A percentile compares a stretch with the other conserved stretches of the same genome.
Conservation (phyloP, 805 yeast genomes). For the Nakazawaea ernobii region DNA sequence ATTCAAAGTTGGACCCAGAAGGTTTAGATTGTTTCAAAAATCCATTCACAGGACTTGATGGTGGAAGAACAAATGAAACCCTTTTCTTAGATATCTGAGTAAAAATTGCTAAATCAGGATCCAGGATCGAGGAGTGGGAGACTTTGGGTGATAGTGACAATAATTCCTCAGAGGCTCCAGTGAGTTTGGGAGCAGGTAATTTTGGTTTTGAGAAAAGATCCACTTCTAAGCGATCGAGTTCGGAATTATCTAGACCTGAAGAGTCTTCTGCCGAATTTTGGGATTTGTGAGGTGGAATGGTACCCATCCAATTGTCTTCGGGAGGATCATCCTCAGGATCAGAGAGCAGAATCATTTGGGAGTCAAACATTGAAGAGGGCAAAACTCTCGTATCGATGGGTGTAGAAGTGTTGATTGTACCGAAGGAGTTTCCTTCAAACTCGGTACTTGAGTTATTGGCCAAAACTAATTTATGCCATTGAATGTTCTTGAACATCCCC, state of each 20-base stretch:
- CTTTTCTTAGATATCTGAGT: background rate
- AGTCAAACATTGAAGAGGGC: slow-evolving; percentile 8
- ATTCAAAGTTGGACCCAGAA: background rate
- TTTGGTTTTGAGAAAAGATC: background rate
- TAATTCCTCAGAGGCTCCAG: background rate
- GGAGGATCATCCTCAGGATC: slow-evolving; percentile 15
- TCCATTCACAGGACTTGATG: background rate
- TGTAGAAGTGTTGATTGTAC: background rate
- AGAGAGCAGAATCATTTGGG: background rate
- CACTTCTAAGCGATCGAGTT: background rate
- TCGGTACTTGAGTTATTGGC: background rate
- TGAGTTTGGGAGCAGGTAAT: background rate
- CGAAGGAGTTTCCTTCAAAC: background rate
- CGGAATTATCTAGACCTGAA: background rate
- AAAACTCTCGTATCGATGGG: background rate
- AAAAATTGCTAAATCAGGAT: background rate
- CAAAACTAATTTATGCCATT: slow-evolving; percentile 28
- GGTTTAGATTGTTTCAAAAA: background rate
- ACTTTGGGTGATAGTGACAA: no score
- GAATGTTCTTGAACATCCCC: slow-evolving; percentile 35
- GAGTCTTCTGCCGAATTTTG: background rate
- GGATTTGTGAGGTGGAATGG: slow-evolving; percentile 8
- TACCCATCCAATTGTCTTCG: slow-evolving; percentile 7
- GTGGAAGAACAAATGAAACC: background rate
- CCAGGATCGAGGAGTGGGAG: no score